These are phyloP conservation scores for Cladobotryum protrusum DNA, from an alignment of 2,329 filamentous ascomycete genomes.

Conservation along the genomic window DNA sequence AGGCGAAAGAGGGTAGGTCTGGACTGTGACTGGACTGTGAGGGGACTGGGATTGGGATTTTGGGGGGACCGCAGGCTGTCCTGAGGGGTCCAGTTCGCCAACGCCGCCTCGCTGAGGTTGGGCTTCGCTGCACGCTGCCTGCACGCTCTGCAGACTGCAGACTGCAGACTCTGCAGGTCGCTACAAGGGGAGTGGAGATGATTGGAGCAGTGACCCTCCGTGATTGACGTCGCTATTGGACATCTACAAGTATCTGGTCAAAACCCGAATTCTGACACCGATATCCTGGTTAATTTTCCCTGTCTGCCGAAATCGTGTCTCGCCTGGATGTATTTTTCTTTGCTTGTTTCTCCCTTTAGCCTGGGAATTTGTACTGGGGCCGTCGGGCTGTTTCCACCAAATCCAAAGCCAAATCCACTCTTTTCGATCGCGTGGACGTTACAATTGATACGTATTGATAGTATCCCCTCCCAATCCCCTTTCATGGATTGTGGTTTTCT, in stretches of 20 bases:
- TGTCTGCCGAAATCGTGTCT: too few species aligned
- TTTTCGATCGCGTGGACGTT: not conserved
- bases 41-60: too few species aligned
- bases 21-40: too few species aligned
- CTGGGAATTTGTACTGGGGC: too few species aligned
- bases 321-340: too few species aligned
- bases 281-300: too few species aligned
- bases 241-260: not conserved
- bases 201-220: constrained; percentile 5
- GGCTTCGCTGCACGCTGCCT: constrained; percentile 7
- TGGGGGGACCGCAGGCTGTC: too few species aligned
- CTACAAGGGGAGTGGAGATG: constrained; percentile 8
- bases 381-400: not conserved
- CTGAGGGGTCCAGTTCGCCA: not conserved
- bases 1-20: too few species aligned
- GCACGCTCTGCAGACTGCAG: too few species aligned
- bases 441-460: not conserved
- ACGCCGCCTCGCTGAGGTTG: constrained; percentile 9
- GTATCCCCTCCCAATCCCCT: too few species aligned
- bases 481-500: too few species aligned
- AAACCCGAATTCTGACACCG: constrained; percentile 10
- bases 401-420: not conserved
- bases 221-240: constrained; percentile 6
- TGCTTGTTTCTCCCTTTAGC: too few species aligned
- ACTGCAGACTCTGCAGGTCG: not conserved